These are phyloP conservation scores for Porodaedalea pini DNA, from an alignment of 1,284 basidiomycete species.

Conservation along the genomic window DNA sequence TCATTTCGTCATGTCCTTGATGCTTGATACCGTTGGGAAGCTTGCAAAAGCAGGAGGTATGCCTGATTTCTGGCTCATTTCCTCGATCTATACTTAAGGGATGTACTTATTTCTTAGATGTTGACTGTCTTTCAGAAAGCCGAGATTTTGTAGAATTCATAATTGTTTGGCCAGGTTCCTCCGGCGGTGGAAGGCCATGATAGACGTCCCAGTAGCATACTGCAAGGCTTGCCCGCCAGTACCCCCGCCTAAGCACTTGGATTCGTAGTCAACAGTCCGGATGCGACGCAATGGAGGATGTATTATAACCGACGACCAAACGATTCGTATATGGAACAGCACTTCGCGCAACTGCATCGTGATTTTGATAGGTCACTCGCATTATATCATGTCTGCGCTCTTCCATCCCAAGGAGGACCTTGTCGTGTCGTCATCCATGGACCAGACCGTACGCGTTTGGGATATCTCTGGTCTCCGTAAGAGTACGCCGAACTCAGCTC, in stretches of 20 bases:
- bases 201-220: neutral
- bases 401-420: slow-evolving; percentile 99
- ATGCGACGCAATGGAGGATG: no score
- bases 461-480: slow-evolving; percentile 97
- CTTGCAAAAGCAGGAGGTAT: slow-evolving; percentile 64
- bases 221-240: slow-evolving; percentile 1
- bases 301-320: slow-evolving; percentile 99
- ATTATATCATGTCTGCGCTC: slow-evolving; percentile 99
- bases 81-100: neutral
- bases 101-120: slow-evolving; percentile 40
- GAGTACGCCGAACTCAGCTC: slow-evolving; percentile 62
- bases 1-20: slow-evolving; percentile 62
- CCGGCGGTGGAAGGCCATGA: neutral
- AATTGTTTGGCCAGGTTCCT: slow-evolving; percentile 4
- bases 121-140: slow-evolving; percentile 52
- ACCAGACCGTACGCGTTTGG: slow-evolving; percentile 99
- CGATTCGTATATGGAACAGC: slow-evolving; percentile 99
- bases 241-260: no score
- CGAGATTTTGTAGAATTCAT: slow-evolving; percentile 49
- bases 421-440: slow-evolving; percentile 97
- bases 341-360: slow-evolving; percentile 97
- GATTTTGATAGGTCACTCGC: slow-evolving; percentile 96
- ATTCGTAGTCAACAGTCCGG: no score
- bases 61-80: slow-evolving; percentile 17
- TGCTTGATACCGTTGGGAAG: slow-evolving; percentile 57